A percentile compares a stretch with the other conserved stretches of the same genome.
These are phyloP conservation scores for Kwoniella botswanensis DNA, from an alignment of 768 basidiomycete genomes.

Conservation along the genomic window DNA sequence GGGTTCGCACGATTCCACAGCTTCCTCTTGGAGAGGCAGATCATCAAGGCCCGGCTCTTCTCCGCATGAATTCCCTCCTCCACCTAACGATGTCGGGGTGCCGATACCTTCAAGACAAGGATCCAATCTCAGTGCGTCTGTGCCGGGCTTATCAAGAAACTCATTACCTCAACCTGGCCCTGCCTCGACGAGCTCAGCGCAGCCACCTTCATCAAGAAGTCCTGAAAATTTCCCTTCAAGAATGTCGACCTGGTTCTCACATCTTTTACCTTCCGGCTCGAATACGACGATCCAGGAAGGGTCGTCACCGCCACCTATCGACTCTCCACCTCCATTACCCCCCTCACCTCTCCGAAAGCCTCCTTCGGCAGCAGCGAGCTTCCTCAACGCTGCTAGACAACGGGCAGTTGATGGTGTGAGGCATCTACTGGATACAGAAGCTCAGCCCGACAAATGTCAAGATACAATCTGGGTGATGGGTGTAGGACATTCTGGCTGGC, in stretches of 20 bases:
- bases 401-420: conserved; percentile 64
- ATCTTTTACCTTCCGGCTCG: conserved; percentile 42
- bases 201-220: conserved; percentile 12
- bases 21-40: conserved; percentile 36
- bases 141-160: conserved; percentile 42
- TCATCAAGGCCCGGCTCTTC: conserved; percentile 39
- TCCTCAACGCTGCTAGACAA: conserved; percentile 54
- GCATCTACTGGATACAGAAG: conserved; percentile 88
- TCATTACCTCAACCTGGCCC: conserved; percentile 37
- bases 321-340: conserved; percentile 22
- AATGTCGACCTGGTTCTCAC: conserved; percentile 56
- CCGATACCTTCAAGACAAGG: conserved; percentile 37
- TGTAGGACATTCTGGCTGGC: conserved; percentile 64
- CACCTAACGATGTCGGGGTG: conserved; percentile 25
- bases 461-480: conserved; percentile 92
- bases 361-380: conserved; percentile 48
- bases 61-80: conserved; percentile 28
- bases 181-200: neutral
- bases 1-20: conserved; percentile 44
- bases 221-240: conserved; percentile 40
- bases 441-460: conserved; percentile 76
- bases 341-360: conserved; percentile 48
- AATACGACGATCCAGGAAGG: conserved; percentile 24
- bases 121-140: conserved; percentile 44
- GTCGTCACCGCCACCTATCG: conserved; percentile 10